Evolutionary conservation across 805 yeast species (phyloP), one percentile per base, ranked within the genome.

Genomic region (Pichia deserticola): DNA sequence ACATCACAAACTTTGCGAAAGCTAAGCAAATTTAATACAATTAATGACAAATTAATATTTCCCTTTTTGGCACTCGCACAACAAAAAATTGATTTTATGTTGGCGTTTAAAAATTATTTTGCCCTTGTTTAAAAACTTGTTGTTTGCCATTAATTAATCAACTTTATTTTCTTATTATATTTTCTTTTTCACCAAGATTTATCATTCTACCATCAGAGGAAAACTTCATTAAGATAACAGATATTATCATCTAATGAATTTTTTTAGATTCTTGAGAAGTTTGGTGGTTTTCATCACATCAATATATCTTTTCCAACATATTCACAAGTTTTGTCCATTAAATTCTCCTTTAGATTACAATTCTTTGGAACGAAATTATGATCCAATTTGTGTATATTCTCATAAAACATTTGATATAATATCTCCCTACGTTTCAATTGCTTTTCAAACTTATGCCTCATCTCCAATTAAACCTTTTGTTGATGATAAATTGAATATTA

Each of bases 401-500:
- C 53, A 52, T 35, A 39, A 32, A 12, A 36, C 42, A 5, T 40
- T 36, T 29, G 25, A 32, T 27, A 36, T 39, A 25, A 11, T 45
- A 11, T 25, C 40, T 6, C 55, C 55, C 5, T 42, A 44, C 10
- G 5, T 40, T 27, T 15, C 39, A 27, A 33, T 33, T 13, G 39
- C 41, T 4, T 11, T 25, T 9, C 6, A 20, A 6, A 30, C 30
- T 35, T 50, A 48, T 36, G 32, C 25, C 0, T 7, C 37, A 1
- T 49, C 55, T 10, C 45, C 50, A 10, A 7, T 48, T 8, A 45
- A 48, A 27, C 51, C 53, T 2, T 36, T 39, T 27, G 44, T 53
- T 25, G 51, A 52, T 20, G 34, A 34, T 33, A 10, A 35, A 5
- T 15, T 25, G 1, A 32, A 15, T 6, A 4, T 36, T 15, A 7